Conservation (phyloP, 1,284 basidiomycete species). For the Ustilago curta region DNA sequence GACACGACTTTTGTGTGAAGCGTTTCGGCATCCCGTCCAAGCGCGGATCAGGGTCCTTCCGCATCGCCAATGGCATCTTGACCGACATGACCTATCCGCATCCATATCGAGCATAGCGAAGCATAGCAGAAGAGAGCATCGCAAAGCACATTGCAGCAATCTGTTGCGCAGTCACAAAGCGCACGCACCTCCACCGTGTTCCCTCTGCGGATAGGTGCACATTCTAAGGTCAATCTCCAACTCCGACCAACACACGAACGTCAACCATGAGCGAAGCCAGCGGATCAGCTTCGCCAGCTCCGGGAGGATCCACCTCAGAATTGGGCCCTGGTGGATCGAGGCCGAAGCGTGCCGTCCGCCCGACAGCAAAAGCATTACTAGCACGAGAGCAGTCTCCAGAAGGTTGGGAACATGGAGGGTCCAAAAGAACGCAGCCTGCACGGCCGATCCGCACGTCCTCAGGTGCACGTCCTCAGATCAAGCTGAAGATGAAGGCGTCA, state of each 20-base stretch:
- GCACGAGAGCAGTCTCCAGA: slow-evolving; percentile 52
- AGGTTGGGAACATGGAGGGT: slow-evolving; percentile 48
- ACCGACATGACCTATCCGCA: background rate
- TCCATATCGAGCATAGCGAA: slow-evolving; percentile 1
- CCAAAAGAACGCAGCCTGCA: slow-evolving; percentile 24
- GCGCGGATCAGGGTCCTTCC: slow-evolving; percentile 12
- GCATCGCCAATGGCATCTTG: slow-evolving; percentile 2
- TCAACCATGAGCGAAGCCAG: slow-evolving; percentile 35
- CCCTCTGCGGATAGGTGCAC: background rate
- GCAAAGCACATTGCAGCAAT: background rate
- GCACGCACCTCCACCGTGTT: background rate
- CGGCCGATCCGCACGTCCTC: slow-evolving; percentile 45
- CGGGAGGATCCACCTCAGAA: slow-evolving; percentile 7
- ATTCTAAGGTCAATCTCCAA: background rate
- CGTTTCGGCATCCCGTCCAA: background rate
- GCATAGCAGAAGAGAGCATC: background rate
- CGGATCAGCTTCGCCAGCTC: slow-evolving; percentile 37
- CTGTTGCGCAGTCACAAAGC: background rate
- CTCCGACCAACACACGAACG: background rate
- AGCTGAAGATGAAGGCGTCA: slow-evolving; percentile 52
- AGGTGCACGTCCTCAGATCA: slow-evolving; percentile 50
- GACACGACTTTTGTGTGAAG: slow-evolving; percentile 8
- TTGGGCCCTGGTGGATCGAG: slow-evolving; percentile 17
- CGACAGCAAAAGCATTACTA: slow-evolving; percentile 46
- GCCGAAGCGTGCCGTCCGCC: slow-evolving; percentile 44